These are phyloP conservation scores for Zygosaccharomyces siamensis DNA, from an alignment of 805 yeast species.

Conservation along the genomic window DNA sequence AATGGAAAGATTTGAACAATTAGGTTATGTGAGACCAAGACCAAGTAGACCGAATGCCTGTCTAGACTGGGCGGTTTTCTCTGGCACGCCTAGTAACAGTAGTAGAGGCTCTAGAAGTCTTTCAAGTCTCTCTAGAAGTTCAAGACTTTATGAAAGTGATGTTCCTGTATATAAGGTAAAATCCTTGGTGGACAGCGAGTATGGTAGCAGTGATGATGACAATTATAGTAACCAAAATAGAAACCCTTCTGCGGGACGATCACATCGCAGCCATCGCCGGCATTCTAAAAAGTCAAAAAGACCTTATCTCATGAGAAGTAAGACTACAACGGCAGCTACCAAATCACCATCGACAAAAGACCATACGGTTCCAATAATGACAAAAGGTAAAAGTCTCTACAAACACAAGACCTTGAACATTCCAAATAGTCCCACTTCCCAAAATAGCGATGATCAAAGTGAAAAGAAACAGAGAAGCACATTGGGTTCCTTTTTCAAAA, in stretches of 20 bases:
- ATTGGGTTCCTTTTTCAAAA: constrained; percentile 22
- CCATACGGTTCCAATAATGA: not conserved
- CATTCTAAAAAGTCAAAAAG: constrained; percentile 17
- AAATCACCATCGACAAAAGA: not conserved
- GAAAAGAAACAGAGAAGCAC: constrained; percentile 9
- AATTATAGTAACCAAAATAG: constrained; percentile 10
- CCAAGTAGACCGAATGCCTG: constrained; percentile 18
- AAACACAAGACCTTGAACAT: not conserved
- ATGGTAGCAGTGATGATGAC: constrained; percentile 10
- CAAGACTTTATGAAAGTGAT: constrained; percentile 28
- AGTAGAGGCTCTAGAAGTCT: constrained; percentile 17
- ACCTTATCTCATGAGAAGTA: constrained; percentile 18
- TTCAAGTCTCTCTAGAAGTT: constrained; percentile 22
- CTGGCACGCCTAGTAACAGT: constrained; percentile 14
- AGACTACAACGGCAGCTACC: not conserved
- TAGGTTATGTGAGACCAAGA: constrained; percentile 31
- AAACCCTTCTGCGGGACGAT: not conserved
- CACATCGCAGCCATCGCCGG: not conserved
- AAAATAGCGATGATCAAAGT: not conserved
- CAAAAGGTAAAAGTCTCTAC: not conserved
- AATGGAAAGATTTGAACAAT: constrained; percentile 24
- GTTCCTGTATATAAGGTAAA: constrained; percentile 31
- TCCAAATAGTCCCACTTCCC: not conserved
- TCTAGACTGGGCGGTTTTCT: constrained; percentile 6
- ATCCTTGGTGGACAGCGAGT: constrained; percentile 25